Evolutionary conservation across 495 filamentous ascomycete species (phyloP), one percentile per base, ranked within the genome.

Genomic region (Lindgomyces ingoldianus): DNA sequence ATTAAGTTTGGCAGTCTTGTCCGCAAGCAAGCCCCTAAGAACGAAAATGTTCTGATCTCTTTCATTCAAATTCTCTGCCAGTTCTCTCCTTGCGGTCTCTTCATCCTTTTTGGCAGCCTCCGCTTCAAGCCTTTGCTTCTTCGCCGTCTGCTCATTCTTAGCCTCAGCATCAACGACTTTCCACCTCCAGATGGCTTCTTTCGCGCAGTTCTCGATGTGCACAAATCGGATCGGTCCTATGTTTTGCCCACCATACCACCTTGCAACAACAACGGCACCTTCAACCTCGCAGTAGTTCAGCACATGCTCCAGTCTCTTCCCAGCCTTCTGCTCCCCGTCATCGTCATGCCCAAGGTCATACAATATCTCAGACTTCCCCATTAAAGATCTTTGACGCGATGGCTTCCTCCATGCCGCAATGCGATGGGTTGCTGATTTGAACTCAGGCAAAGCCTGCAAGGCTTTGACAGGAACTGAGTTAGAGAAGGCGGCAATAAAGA

Each of bases 161-260:
- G 51, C 62, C 57, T 70, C 60, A n/a, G 47, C 62, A 9, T 68
- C 67, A 10, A 33, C 51, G 45, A 64, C 60, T 50, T 62, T 57
- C 63, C 70, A 76, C 21, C 65, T 71, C 49, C 47, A 30, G 25
- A 81, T 69, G 0, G 76, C 78, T 36, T 71, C 73, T 36, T 70
- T 69, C 12, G 77, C 79, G 26, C 45, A 65, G 25, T 63, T 69
- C 53, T 78, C 74, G 22, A 81, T 77, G 58, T 80, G 78, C 24
- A 70, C 73, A 53, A 81, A 81, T 22, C 79, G 54, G 14, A 78
- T 68, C 12, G 78, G 78, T 8, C 79, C 79, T 24, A 81, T 66
- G 65, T 79, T 72, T 0, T 74, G 59, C 1, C 79, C 79, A 3
- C 79, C 78, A 64, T 76, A 81, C 79, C 79, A 81, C 45, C 79